These are phyloP conservation scores for Eucalyptus regnans DNA, from an alignment of 345 rosid species.

Conservation along the genomic window DNA sequence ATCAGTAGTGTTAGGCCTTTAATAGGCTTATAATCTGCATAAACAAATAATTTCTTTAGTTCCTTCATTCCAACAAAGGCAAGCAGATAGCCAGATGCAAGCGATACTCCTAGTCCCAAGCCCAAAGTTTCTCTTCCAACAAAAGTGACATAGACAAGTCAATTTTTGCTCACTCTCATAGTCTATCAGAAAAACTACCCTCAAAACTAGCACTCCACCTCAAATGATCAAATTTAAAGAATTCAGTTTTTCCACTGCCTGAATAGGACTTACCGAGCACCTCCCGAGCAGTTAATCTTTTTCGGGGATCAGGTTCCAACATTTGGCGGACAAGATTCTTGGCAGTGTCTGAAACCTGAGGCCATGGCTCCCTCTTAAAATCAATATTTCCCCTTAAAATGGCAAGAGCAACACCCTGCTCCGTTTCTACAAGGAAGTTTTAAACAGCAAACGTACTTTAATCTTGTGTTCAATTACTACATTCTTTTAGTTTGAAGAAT, in stretches of 20 bases:
- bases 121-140: not conserved
- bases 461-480: not conserved
- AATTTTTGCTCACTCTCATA: not conserved
- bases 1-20: not conserved
- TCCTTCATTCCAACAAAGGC: not conserved
- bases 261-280: slow-evolving; percentile 62
- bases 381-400: slow-evolving; percentile 78
- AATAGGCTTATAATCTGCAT: not conserved
- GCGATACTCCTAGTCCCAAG: not conserved
- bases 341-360: slow-evolving; percentile 83
- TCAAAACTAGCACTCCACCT: not conserved
- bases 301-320: slow-evolving; percentile 74
- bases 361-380: slow-evolving; percentile 94
- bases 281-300: slow-evolving; percentile 75
- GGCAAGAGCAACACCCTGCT: slow-evolving; percentile 96
- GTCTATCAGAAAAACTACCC: not conserved
- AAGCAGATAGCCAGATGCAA: not conserved
- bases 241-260: not conserved
- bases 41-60: not conserved
- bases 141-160: not conserved
- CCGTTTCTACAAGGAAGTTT: slow-evolving; percentile 51
- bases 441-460: not conserved
- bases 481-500: not conserved
- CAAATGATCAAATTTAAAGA: not conserved
- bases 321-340: slow-evolving; percentile 82